Conservation (phyloP, 805 yeast genomes). For the Saturnispora serradocipensis region DNA sequence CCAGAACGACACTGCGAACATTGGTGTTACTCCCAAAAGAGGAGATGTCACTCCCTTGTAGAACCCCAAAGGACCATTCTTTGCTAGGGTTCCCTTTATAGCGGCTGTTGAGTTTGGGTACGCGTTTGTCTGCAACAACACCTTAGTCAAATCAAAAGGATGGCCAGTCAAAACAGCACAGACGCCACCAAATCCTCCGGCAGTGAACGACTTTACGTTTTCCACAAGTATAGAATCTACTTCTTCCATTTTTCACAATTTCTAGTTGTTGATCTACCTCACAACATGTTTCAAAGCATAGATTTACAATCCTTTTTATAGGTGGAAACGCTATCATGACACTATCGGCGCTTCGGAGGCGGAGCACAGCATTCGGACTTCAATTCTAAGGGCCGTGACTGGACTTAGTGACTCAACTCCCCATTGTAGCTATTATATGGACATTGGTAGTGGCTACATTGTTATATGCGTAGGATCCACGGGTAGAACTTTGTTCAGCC, state of each 20-base stretch:
- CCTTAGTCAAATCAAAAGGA: constrained; percentile 91
- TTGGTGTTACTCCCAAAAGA: constrained; percentile 92
- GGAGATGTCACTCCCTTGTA: constrained; percentile 95
- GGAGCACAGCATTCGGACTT: not conserved
- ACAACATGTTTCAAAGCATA: not conserved
- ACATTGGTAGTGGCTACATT: not conserved
- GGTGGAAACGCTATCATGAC: not conserved
- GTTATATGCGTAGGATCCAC: not conserved
- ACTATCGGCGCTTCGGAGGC: constrained; percentile 3
- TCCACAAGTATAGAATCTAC: constrained; percentile 43
- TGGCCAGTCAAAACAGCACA: constrained; percentile 95
- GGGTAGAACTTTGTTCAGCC: not conserved
- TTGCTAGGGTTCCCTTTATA: constrained; percentile 57
- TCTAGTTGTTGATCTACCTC: not conserved
- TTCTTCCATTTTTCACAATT: constrained; percentile 20
- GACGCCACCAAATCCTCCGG: constrained; percentile 96
- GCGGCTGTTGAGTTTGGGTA: constrained; percentile 57
- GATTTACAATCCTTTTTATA: not conserved
- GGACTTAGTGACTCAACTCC: not conserved
- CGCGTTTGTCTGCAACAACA: constrained; percentile 77
- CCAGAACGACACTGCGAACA: constrained; percentile 98
- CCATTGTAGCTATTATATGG: not conserved
- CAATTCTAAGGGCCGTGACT: not conserved
- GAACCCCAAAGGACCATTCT: constrained; percentile 71
- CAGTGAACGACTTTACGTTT: constrained; percentile 75